phyloP scores from a whole-genome alignment of 495 filamentous ascomycete genomes.

The Aspergillus wentii region DNA sequence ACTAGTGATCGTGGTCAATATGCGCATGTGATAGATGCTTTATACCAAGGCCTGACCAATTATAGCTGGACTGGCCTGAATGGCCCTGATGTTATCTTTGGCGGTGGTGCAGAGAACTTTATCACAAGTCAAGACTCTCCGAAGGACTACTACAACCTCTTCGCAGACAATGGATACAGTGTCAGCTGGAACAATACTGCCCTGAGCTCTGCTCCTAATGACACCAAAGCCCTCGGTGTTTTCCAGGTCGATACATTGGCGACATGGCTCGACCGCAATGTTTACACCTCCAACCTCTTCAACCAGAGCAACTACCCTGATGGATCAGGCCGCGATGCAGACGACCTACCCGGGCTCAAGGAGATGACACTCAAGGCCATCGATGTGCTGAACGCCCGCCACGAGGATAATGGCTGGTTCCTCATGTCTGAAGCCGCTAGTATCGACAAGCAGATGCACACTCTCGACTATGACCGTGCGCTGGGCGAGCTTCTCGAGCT shows the following conservation, averaged over 20 bases:
- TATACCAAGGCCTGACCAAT: slow-evolving; percentile 48
- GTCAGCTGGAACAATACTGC: slow-evolving; percentile 63
- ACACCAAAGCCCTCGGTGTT: slow-evolving; percentile 58
- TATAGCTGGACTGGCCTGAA: slow-evolving; percentile 64
- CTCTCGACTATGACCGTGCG: slow-evolving; percentile 69
- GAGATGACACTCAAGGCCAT: slow-evolving; percentile 80
- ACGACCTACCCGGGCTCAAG: slow-evolving; percentile 66
- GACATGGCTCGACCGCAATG: slow-evolving; percentile 69
- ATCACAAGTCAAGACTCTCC: slow-evolving; percentile 31
- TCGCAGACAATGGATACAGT: slow-evolving; percentile 59
- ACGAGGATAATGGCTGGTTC: slow-evolving; percentile 64
- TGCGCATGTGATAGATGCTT: slow-evolving; percentile 57
- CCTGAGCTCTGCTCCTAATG: slow-evolving; percentile 44
- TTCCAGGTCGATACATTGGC: slow-evolving; percentile 63
- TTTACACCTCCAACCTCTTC: slow-evolving; percentile 58
- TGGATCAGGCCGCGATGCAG: slow-evolving; percentile 51
- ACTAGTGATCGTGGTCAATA: slow-evolving; percentile 58
- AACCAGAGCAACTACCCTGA: slow-evolving; percentile 57
- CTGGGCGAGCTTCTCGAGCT: slow-evolving; percentile 72
- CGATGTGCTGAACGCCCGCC: slow-evolving; percentile 60
- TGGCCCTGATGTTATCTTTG: slow-evolving; percentile 69
- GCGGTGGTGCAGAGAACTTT: slow-evolving; percentile 71
- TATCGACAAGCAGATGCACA: slow-evolving; percentile 79
- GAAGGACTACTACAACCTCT: slow-evolving; percentile 64
- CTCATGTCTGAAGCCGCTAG: slow-evolving; percentile 72